Base-by-base conservation (phyloP, 1,139 yeast species). In the Debaryomyces udenii region DNA sequence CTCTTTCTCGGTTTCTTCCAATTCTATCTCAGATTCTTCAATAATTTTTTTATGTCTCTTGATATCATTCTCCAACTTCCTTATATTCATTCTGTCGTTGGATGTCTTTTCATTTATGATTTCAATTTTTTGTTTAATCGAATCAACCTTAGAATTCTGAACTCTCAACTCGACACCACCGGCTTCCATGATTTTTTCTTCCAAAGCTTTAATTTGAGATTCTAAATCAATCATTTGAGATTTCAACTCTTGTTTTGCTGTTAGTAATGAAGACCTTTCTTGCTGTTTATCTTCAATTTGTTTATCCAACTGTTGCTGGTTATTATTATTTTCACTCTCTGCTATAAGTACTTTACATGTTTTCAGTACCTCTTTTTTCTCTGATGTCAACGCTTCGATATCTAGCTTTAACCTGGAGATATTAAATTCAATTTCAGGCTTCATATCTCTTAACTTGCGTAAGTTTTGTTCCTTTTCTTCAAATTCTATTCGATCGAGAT, bases 131-230 rank as follows among this genome's bases (percentile, higher is more conserved):
- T 86, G 89, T 37, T 73, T 71, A 29, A 86, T 70, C 1, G 94
- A 85, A 53, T 83, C 93, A 9, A 93, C 96, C 53, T 82, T 86
- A 1, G 94, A 78, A 50, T 82, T 86, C 55, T 90, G 96, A 47
- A 86, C 63, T 42, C 91, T 81, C 49, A 93, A 72, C 48, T 83
- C 83, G 9, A 87, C 84, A 49, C 99, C 99, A 40, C 99, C 99
- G 40, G 90, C 86, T 44, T 86, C 85, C 87, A 91, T 81, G 27
- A 94, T 88, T 56, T 83, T 76, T 43, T 83, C 88, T 52, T 89
- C 91, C 6, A 90, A 64, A 0, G 54, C 70, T 10, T 74, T 70
- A 33, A 91, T 86, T 43, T 76, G 73, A 6, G 63, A 55, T 47
- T 86, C 91, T 17, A 83, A 64, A 15, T 76, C 82, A 28, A 68